Base-by-base conservation (phyloP, 2,329 filamentous ascomycete genomes). In the Plenodomus lindquistii region DNA sequence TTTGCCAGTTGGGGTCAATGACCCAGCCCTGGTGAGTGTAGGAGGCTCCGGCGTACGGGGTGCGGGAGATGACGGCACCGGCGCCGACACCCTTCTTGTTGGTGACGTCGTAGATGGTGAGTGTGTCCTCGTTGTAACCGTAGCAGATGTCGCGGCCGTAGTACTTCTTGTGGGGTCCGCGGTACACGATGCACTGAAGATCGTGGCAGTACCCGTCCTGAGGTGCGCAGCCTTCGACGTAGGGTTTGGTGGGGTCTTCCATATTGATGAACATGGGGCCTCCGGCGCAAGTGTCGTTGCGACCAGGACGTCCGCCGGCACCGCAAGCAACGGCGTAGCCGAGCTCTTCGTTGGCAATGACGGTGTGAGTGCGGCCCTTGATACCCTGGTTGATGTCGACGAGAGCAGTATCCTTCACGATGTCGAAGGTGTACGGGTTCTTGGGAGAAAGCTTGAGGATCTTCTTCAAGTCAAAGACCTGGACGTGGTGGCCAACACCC, bases 21-120 rank as follows among this genome's bases (percentile, higher is more conserved):
- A 84, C 70, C 80, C 81, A 83, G 5, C 82, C 82, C 62, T 84
- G 81, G 56, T 85, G 82, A 13, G 80, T 82, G 70, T 84, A 85
- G 4, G 73, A 66, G 9, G 78, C 78, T 35, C 81, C 81, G 22
- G 76, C 73, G 63, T 83, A 84, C 0, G 75, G 75, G 2, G 79
- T 82, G 48, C 75, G 73, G 21, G 80, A 82, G 64, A 83, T 78
- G 60, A 82, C 73, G 76, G 80, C 62, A 77, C 79, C 63, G 62
- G 82, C 83, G 29, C 77, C 73, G 65, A 79, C 78, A 60, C 81
- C 71, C 44, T 77, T 74, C 70, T 81, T 81, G 69, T 81, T 71
- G 41, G 76, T 79, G 6, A 81, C 77, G 40, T 82, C 78, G 62
- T 77, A 69, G 51, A 81, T 79, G 48, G 78, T 79, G 41, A 80